Conservation (phyloP, 768 basidiomycete species). For the Podaxis carcinomalis region DNA sequence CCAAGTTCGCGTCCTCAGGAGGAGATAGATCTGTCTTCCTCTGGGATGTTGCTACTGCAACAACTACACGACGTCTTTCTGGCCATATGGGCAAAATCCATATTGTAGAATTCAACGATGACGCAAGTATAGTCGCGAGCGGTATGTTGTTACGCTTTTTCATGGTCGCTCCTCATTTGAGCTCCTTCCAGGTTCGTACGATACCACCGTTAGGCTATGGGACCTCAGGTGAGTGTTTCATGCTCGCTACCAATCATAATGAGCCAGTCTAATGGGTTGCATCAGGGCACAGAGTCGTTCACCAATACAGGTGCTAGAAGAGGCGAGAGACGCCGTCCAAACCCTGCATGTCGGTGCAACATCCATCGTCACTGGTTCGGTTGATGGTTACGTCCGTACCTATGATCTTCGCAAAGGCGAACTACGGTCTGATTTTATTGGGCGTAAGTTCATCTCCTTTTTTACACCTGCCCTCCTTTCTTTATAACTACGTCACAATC, state of each 20-base stretch:
- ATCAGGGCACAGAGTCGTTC: slow-evolving; percentile 69
- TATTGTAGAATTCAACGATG: slow-evolving; percentile 84
- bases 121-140: slow-evolving; percentile 83
- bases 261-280: background rate
- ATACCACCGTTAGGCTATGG: slow-evolving; percentile 89
- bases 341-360: slow-evolving; percentile 64
- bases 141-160: slow-evolving; percentile 43
- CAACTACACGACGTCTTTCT: slow-evolving; percentile 74
- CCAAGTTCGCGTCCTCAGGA: slow-evolving; percentile 88
- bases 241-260: background rate
- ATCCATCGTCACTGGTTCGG: slow-evolving; percentile 75
- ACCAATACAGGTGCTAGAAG: slow-evolving; percentile 87
- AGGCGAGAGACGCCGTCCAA: slow-evolving; percentile 85
- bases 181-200: slow-evolving; percentile 72
- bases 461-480: background rate
- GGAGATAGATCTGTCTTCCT: slow-evolving; percentile 91
- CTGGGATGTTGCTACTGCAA: slow-evolving; percentile 92
- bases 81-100: slow-evolving; percentile 93
- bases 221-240: slow-evolving; percentile 66
- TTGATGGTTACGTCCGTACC: slow-evolving; percentile 88
- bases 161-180: slow-evolving; percentile 1
- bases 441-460: slow-evolving; percentile 53
- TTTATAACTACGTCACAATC: slow-evolving; percentile 7
- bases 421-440: slow-evolving; percentile 84
- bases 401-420: slow-evolving; percentile 96